Evolutionary conservation across 768 basidiomycete species (phyloP).

Genomic region (Suillus alpinus): DNA sequence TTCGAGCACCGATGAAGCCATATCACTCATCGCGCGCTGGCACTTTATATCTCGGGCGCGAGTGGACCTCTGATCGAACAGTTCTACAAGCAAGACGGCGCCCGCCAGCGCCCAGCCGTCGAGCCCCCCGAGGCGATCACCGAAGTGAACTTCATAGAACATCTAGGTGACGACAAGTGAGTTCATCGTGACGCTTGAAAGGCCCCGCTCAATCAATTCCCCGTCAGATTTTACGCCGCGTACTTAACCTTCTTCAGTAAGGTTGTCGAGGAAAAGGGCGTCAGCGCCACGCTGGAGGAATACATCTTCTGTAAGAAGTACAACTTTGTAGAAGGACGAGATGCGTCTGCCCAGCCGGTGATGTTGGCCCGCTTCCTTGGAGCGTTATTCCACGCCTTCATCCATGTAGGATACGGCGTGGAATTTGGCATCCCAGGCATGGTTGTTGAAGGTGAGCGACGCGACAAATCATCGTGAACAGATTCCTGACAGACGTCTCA

Average conservation of each 20-base stretch:
- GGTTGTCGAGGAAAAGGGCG: constrained; percentile 17
- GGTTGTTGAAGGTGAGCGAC: constrained; percentile 52
- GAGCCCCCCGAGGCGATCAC: constrained; percentile 23
- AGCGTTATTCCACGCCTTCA: constrained; percentile 59
- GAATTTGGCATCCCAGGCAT: constrained; percentile 66
- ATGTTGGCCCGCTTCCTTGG: constrained; percentile 51
- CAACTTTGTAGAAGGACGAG: constrained; percentile 18
- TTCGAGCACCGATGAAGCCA: constrained; percentile 18
- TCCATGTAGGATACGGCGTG: constrained; percentile 57
- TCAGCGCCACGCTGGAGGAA: constrained; percentile 17
- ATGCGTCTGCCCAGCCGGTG: constrained; percentile 34
- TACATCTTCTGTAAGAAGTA: constrained; percentile 31
- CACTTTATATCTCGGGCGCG: constrained; percentile 26
- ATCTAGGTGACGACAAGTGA: constrained; percentile 27
- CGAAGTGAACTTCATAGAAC: constrained; percentile 20
- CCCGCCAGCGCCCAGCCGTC: constrained; percentile 21
- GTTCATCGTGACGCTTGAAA: neutral
- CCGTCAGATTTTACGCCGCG: constrained; percentile 21
- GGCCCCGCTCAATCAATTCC: neutral
- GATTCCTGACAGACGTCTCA: neutral
- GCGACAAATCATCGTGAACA: too few relatives aligned
- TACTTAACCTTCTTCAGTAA: constrained; percentile 27
- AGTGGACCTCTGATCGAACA: constrained; percentile 20
- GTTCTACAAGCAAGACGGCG: constrained; percentile 23
- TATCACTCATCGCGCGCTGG: constrained; percentile 27